Evolutionary conservation across 78 protist genomes (phyloP), one percentile per base, ranked within the genome.

Genomic region (Guillardia theta): DNA sequence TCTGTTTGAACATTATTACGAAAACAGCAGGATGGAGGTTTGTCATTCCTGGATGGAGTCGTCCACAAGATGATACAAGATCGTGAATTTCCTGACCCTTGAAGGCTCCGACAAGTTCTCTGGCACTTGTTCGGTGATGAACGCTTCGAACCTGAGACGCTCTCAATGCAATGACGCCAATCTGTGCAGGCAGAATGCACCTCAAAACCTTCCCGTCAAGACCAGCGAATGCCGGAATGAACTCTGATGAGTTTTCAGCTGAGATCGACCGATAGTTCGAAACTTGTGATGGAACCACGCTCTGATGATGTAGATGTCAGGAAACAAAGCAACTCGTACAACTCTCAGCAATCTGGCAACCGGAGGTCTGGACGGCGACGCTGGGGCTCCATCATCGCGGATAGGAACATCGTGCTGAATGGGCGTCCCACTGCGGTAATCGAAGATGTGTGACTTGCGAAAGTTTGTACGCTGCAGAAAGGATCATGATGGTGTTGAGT

Each of bases 1-100:
- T 70, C 83, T 58, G 70, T 58, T 24, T 24, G 70, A 30, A 30
- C 4, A 24, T 27, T 24, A 58, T 1, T 3, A 58, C 39, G 21
- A 1, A 58, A 30, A 30, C 27, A n/a, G n/a, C n/a, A n/a, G n/a
- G n/a, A n/a, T n/a, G n/a, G n/a, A n/a, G n/a, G n/a, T n/a, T n/a
- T n/a, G n/a, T n/a, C n/a, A n/a, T n/a, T n/a, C 64, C 47, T 88
- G 95, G 30, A 96, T 83, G 80, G 96, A 43, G 54, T 47, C 96
- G 47, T 96, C 97, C 5, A 76, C 95, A 30, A 94, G 95, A 50
- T 93, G 93, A 41, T 93, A 93, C 50, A 92, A 80, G 90, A 96
- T 94, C 36, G 88, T n/a, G 36, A 48, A 78, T 21, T 22, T 36
- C 8, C 95, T 92, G 24, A 94, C 92, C 24, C 95, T 58, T 64